Evolutionary conservation across 2,329 filamentous ascomycete genomes (phyloP).

Genomic region (Phyllosticta citribraziliensis): DNA sequence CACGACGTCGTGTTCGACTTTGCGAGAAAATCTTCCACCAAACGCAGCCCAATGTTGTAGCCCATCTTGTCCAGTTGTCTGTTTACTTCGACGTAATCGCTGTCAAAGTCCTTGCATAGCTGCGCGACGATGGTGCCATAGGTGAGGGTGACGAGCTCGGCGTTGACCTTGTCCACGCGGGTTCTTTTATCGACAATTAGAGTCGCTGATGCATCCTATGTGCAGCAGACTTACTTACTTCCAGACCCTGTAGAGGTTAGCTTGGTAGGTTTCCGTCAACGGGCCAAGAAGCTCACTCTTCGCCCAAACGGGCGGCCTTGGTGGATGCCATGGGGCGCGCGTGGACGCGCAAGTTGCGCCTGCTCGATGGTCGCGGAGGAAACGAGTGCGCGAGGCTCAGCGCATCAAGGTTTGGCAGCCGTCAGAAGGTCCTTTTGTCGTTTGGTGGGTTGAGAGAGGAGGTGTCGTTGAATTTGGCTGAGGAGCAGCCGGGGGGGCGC

Average conservation of each 20-base stretch:
- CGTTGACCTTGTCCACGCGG: conserved; percentile 94
- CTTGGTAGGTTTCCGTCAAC: conserved; percentile 11
- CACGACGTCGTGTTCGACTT: conserved; percentile 88
- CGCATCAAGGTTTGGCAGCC: conserved; percentile 1
- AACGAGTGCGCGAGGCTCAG: not conserved
- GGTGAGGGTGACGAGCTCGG: conserved; percentile 91
- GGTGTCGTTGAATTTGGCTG: not conserved
- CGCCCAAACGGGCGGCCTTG: conserved; percentile 60
- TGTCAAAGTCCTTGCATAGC: conserved; percentile 91
- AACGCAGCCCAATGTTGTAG: conserved; percentile 89
- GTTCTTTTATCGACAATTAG: conserved; percentile 48
- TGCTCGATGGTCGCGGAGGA: conserved; percentile 8
- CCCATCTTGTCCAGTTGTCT: conserved; percentile 98
- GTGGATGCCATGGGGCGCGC: conserved; percentile 42
- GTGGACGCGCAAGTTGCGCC: conserved; percentile 6
- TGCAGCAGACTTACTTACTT: conserved; percentile 54
- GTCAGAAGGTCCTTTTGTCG: not conserved
- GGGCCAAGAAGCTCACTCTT: conserved; percentile 52
- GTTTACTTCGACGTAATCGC: conserved; percentile 91
- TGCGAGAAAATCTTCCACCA: conserved; percentile 96
- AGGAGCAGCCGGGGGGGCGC: conserved; percentile 1
- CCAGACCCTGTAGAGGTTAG: conserved; percentile 60
- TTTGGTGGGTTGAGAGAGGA: not conserved
- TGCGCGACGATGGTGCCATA: conserved; percentile 97
- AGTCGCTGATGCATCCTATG: not conserved